phyloP scores from a whole-genome alignment of 306 rosid species.

The Astragalus membranaceus region DNA sequence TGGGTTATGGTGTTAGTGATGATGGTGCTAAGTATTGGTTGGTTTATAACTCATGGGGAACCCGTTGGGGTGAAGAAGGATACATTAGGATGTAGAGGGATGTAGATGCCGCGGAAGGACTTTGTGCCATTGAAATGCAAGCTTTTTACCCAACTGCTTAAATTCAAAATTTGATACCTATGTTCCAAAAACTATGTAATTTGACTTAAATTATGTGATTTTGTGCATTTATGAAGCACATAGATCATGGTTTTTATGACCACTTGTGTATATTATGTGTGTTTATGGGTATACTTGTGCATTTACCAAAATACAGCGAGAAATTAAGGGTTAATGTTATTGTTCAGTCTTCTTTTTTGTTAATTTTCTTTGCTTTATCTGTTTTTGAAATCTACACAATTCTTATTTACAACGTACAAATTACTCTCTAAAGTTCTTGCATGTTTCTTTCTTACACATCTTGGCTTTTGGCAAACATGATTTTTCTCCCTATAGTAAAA shows the following conservation, averaged over 20 bases:
- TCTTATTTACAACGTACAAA: too few species aligned
- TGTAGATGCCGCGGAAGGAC: constrained; percentile 29
- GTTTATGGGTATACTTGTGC: neutral
- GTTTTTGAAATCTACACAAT: neutral
- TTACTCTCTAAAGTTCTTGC: too few species aligned
- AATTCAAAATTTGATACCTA: neutral
- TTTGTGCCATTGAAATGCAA: constrained; percentile 41
- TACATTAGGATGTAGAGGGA: constrained; percentile 39
- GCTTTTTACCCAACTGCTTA: constrained; percentile 39
- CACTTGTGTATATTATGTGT: neutral
- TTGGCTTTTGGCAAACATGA: too few species aligned
- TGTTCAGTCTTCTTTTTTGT: neutral
- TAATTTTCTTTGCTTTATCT: neutral
- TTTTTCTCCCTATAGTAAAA: too few species aligned
- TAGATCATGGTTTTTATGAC: neutral
- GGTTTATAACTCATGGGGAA: constrained; percentile 51
- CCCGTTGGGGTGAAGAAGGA: constrained; percentile 41
- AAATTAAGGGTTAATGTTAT: too few species aligned
- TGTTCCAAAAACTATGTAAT: neutral
- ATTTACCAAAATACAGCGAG: too few species aligned
- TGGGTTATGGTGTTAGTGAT: constrained; percentile 31
- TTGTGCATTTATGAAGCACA: neutral
- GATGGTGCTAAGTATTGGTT: constrained; percentile 43
- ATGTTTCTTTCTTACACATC: too few species aligned
- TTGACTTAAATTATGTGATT: neutral